Percentiles rank a stretch among this genome's conserved stretches.
Evolutionary conservation across 2,329 filamentous ascomycete genomes (phyloP).

Genomic region (Pseudogymnoascus sp.): DNA sequence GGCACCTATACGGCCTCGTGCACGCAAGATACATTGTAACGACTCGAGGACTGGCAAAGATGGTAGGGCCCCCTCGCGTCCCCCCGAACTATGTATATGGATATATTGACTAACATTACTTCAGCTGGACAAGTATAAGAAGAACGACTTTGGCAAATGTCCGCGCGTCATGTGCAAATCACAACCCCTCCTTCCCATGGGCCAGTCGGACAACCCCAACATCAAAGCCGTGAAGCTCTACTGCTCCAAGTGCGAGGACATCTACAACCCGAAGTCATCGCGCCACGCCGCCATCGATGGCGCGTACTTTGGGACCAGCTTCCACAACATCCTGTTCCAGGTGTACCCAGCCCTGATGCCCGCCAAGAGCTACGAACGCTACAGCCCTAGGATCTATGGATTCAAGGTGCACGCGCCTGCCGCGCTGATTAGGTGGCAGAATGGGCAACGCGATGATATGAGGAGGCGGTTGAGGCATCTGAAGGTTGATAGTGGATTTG

Average conservation of each 20-base stretch:
- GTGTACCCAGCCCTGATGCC: conserved; percentile 90
- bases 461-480: conserved; percentile 62
- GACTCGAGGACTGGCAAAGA: conserved; percentile 85
- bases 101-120: conserved; percentile 14
- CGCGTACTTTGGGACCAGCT: conserved; percentile 95
- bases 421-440: conserved; percentile 85
- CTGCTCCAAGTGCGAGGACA: conserved; percentile 93
- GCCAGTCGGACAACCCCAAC: conserved; percentile 81
- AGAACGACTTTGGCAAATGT: conserved; percentile 95
- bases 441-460: conserved; percentile 72
- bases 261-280: conserved; percentile 97
- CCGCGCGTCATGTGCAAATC: conserved; percentile 91
- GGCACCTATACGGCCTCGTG: conserved; percentile 91
- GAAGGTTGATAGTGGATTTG: conserved; percentile 72
- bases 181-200: conserved; percentile 90
- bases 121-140: conserved; percentile 98
- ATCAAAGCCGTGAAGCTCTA: conserved; percentile 91
- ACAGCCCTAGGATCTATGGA: conserved; percentile 84
- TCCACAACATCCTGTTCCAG: conserved; percentile 98
- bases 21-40: conserved; percentile 97
- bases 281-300: conserved; percentile 93
- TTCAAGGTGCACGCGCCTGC: conserved; percentile 92
- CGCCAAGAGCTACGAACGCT: conserved; percentile 74
- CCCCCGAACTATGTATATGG: not conserved
- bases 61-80: conserved; percentile 56